Evolutionary conservation across 257 asterid genomes (phyloP).

Genomic region (Echium plantagineum): DNA sequence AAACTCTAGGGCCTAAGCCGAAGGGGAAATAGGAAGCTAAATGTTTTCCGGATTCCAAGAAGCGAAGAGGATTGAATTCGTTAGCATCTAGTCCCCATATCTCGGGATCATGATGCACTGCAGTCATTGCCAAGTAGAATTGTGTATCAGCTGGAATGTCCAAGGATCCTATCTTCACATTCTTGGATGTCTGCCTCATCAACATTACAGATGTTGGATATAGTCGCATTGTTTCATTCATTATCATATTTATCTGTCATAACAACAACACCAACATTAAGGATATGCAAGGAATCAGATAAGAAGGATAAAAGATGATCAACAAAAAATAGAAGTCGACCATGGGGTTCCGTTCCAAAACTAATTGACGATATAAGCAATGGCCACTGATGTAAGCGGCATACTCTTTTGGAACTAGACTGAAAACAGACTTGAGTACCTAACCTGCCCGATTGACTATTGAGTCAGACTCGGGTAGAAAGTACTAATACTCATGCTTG

Average conservation of each 20-base stretch:
- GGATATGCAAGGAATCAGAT: not conserved
- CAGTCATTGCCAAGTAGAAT: constrained; percentile 37
- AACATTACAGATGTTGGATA: constrained; percentile 45
- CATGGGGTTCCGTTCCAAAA: no score
- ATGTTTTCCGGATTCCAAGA: constrained; percentile 33
- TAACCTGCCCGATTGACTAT: no score
- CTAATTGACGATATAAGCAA: no score
- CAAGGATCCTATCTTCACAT: constrained; percentile 38
- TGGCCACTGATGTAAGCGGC: no score
- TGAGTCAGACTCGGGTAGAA: no score
- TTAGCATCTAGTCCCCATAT: constrained; percentile 58
- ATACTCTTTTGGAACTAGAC: no score
- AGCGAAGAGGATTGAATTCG: constrained; percentile 56
- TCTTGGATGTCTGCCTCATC: constrained; percentile 27
- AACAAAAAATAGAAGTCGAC: no score
- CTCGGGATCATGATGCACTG: constrained; percentile 45
- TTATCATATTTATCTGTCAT: constrained; percentile 48
- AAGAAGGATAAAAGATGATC: not conserved
- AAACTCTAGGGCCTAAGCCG: constrained; percentile 29
- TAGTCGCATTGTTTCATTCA: constrained; percentile 54
- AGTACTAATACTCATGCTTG: no score
- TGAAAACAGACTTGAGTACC: no score
- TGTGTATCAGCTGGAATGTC: constrained; percentile 48
- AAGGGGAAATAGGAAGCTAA: constrained; percentile 55
- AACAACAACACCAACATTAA: not conserved